phyloP scores from a whole-genome alignment of 2,329 filamentous ascomycete genomes.

The Aureobasidium sp. region DNA sequence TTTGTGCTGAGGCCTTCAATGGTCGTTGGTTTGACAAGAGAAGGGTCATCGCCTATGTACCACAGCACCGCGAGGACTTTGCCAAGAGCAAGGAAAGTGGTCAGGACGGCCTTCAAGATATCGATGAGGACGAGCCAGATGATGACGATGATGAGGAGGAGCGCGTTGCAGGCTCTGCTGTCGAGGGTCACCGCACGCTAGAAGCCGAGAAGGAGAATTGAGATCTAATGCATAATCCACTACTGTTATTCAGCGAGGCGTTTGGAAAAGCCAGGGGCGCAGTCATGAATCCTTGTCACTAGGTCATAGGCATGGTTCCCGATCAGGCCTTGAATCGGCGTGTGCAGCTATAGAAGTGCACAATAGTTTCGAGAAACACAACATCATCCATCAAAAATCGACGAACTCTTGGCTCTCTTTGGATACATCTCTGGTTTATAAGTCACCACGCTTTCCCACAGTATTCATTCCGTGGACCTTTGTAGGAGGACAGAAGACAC shows the following conservation, averaged over 20 bases:
- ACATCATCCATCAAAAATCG: too few relatives aligned
- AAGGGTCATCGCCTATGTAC: slow-evolving; percentile 52
- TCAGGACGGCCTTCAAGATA: slow-evolving; percentile 37
- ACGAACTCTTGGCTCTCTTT: too few relatives aligned
- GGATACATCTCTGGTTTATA: too few relatives aligned
- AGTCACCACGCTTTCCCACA: too few relatives aligned
- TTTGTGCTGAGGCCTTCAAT: slow-evolving; percentile 62
- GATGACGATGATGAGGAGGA: slow-evolving; percentile 34
- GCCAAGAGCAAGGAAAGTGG: slow-evolving; percentile 48
- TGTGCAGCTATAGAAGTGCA: neutral
- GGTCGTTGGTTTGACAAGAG: slow-evolving; percentile 71
- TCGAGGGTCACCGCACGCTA: slow-evolving; percentile 2
- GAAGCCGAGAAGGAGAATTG: neutral
- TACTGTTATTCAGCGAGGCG: neutral
- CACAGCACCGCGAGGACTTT: slow-evolving; percentile 58
- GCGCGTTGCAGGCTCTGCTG: slow-evolving; percentile 15
- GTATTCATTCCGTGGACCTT: too few relatives aligned
- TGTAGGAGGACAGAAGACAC: too few relatives aligned
- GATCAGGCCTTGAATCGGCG: neutral
- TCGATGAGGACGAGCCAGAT: slow-evolving; percentile 20
- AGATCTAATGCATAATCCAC: neutral
- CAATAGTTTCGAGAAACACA: too few relatives aligned
- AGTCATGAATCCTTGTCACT: neutral
- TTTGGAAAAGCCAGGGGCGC: neutral
- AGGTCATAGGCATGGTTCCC: neutral